phyloP scores from a whole-genome alignment of 257 asterid species.

The Leptodermis oblonga region DNA sequence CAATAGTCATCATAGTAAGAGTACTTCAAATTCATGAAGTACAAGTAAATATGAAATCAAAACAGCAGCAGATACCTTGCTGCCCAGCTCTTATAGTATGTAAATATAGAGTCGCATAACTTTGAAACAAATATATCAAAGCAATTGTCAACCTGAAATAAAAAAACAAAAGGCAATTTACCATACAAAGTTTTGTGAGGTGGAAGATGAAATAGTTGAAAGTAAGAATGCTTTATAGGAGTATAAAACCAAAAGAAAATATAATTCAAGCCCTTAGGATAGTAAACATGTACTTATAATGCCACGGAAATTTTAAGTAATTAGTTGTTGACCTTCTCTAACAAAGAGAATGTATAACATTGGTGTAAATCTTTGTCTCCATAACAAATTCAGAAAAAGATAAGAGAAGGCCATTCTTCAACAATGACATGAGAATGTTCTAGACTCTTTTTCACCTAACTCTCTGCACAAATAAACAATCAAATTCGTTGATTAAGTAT shows the following conservation, averaged over 20 bases:
- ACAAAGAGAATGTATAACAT: neutral
- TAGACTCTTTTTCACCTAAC: neutral
- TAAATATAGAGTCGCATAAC: slow-evolving; percentile 74
- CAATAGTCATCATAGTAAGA: slow-evolving; percentile 15
- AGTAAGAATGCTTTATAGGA: neutral
- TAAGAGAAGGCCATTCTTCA: neutral
- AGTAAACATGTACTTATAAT: neutral
- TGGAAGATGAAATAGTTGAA: neutral
- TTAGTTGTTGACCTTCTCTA: neutral
- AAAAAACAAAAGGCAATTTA: slow-evolving; percentile 10
- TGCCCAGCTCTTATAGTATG: slow-evolving; percentile 96
- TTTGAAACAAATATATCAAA: slow-evolving; percentile 87
- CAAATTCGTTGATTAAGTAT: slow-evolving; percentile 1
- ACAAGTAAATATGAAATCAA: slow-evolving; percentile 7
- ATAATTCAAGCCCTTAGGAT: neutral
- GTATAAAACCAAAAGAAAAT: neutral
- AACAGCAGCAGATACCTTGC: slow-evolving; percentile 59
- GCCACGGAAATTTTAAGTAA: neutral
- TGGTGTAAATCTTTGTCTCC: neutral
- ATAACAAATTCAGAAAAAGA: neutral
- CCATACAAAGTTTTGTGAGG: neutral
- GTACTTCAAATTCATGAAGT: slow-evolving; percentile 6
- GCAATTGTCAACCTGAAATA: slow-evolving; percentile 91
- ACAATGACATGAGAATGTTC: neutral
- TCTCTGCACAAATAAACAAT: neutral